Base-by-base conservation (phyloP, 495 filamentous ascomycete species). In the Oidiodendron maius region DNA sequence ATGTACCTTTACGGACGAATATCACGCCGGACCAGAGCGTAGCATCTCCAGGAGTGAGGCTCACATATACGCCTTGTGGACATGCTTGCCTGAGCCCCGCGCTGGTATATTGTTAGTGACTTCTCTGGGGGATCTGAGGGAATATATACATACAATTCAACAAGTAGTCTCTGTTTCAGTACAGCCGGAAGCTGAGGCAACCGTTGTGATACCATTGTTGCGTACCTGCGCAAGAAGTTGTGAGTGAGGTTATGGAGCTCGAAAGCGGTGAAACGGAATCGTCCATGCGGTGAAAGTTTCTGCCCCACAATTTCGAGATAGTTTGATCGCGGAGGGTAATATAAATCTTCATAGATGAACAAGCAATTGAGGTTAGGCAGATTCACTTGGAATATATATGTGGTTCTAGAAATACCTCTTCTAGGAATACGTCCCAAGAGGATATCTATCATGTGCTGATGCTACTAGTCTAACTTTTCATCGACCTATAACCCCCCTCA, bases 21-120 rank as follows among this genome's bases (percentile, higher is more conserved):
- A 96, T 68, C 6, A 95, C 82, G n/a, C 89, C 89, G 44, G 77
- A 82, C 91, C 91, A 97, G 23, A 86, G 69, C 23, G 77, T 77
- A 10, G 86, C 81, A 59, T 93, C 83, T 21, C 85, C 84, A 0
- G 87, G 84, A n/a, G 82, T 82, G 40, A 95, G 75, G 62, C 73
- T 89, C 65, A 95, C 75, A 63, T 91, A 96, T 36, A 96, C 75
- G 38, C 91, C 91, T 43, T 83, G 77, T 16, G 90, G 90, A 64
- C 84, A 83, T 26, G 82, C 81, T 64, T 84, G 75, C 64, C 85
- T 90, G 46, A 97, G 70, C 47, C 86, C 86, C 44, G 87, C 78
- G 63, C 91, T 95, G 64, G 44, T n/a, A n/a, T n/a, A n/a, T n/a
- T 18, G 13, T 40, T 32, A 32, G 28, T 3, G 37, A 40, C 15